Percentiles rank a stretch among this genome's conserved stretches.
phyloP scores from a whole-genome alignment of 2,329 filamentous ascomycete genomes.

The Sarocladium brachiariae region DNA sequence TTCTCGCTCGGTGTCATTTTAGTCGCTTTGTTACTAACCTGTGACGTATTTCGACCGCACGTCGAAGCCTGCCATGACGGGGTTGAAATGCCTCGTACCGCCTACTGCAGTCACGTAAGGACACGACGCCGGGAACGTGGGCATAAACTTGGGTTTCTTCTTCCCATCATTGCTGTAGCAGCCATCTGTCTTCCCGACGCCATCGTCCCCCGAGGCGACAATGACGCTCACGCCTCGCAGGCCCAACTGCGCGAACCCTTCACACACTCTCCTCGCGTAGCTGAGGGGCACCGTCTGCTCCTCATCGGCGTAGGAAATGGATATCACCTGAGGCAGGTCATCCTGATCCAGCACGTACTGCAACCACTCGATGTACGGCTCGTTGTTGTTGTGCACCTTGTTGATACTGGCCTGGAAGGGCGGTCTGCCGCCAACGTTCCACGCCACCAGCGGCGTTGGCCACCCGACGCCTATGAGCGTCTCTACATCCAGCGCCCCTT shows the following conservation, averaged over 20 bases:
- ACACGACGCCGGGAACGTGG: constrained; percentile 33
- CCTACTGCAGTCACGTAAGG: constrained; percentile 59
- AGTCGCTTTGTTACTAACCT: background rate
- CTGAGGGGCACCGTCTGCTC: constrained; percentile 55
- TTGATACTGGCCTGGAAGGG: constrained; percentile 11
- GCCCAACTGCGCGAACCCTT: constrained; percentile 58
- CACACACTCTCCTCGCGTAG: constrained; percentile 46
- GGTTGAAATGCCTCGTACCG: constrained; percentile 39
- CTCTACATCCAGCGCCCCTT: constrained; percentile 6
- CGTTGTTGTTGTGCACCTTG: constrained; percentile 41
- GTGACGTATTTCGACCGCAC: constrained; percentile 31
- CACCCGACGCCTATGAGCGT: constrained; percentile 10
- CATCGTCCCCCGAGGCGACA: constrained; percentile 53
- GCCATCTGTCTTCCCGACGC: constrained; percentile 20
- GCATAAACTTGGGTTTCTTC: constrained; percentile 25
- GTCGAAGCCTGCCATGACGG: constrained; percentile 43
- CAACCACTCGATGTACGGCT: constrained; percentile 62
- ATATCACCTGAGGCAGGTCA: constrained; percentile 56
- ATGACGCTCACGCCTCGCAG: constrained; percentile 61
- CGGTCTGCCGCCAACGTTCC: constrained; percentile 8
- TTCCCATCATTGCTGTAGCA: constrained; percentile 31
- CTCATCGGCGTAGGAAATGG: constrained; percentile 62
- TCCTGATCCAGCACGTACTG: constrained; percentile 46
- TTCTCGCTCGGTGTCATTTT: no score
- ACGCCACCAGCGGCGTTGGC: constrained; percentile 10